These are phyloP conservation scores for Phytophthora meadii DNA, from an alignment of 352 stramenopile genomes.

Conservation along the genomic window DNA sequence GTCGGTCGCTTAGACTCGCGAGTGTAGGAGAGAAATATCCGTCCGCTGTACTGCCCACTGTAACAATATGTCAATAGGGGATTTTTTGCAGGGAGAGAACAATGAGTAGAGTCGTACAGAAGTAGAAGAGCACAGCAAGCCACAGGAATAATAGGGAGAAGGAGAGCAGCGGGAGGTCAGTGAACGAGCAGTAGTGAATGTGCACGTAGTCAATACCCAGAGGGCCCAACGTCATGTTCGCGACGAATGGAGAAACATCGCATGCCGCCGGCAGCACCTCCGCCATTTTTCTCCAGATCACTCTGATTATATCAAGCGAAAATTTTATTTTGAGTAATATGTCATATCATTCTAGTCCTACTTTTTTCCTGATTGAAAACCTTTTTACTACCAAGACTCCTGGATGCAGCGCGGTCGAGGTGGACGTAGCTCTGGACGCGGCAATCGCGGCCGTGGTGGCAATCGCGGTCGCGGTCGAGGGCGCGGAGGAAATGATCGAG, in stretches of 20 bases:
- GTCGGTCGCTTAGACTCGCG: conserved; percentile 93
- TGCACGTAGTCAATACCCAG: conserved; percentile 84
- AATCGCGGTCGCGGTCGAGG: conserved; percentile 19
- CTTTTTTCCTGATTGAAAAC: no score
- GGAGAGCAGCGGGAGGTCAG: conserved; percentile 54
- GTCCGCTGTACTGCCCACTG: conserved; percentile 96
- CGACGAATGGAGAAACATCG: conserved; percentile 43
- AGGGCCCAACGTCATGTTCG: conserved; percentile 74
- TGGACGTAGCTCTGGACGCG: neutral
- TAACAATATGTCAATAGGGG: neutral
- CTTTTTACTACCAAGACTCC: no score
- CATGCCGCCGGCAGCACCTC: conserved; percentile 24
- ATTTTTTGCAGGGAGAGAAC: neutral
- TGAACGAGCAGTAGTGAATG: conserved; percentile 77
- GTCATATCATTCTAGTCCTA: no score
- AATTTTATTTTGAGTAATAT: no score
- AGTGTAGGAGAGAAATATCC: conserved; percentile 98
- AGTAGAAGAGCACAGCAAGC: conserved; percentile 84
- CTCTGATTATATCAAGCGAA: no score
- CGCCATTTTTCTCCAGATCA: conserved; percentile 1
- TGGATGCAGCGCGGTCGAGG: neutral
- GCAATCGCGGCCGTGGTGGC: conserved; percentile 12
- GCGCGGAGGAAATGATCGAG: conserved; percentile 15
- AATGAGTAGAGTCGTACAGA: conserved; percentile 47
- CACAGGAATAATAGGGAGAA: conserved; percentile 64